These are phyloP conservation scores for Cercospora sp. DNA, from an alignment of 2,329 filamentous ascomycete species.

Conservation along the genomic window DNA sequence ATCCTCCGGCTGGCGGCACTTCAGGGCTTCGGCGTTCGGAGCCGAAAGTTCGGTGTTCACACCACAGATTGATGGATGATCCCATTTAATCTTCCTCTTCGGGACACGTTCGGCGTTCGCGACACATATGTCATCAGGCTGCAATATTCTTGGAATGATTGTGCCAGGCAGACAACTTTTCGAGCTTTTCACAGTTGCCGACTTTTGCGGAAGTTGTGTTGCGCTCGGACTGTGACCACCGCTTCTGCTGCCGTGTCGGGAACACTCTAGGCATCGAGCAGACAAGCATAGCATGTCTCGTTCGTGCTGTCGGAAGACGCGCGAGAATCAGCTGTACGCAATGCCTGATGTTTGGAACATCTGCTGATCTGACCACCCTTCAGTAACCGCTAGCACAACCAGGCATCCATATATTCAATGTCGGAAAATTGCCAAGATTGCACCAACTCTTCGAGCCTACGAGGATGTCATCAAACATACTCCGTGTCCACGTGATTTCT, in stretches of 20 bases:
- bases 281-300: not conserved
- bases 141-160: not conserved
- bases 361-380: not conserved
- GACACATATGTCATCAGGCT: not conserved
- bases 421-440: not conserved
- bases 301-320: not conserved
- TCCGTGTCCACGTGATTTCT: not conserved
- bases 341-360: not conserved
- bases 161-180: not conserved
- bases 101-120: not conserved
- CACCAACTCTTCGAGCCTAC: not conserved
- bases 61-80: not conserved
- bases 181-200: not conserved
- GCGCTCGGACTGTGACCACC: not conserved
- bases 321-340: not conserved
- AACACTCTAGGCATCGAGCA: not conserved
- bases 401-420: not conserved
- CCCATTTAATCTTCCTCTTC: not conserved
- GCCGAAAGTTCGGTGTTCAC: not conserved
- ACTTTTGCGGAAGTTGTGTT: not conserved
- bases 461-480: not conserved
- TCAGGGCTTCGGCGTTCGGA: conserved; percentile 5
- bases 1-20: not conserved
- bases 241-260: not conserved
- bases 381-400: not conserved